These are phyloP conservation scores for Komagataea norvegica DNA, from an alignment of 1,139 yeast genomes.

Conservation along the genomic window DNA sequence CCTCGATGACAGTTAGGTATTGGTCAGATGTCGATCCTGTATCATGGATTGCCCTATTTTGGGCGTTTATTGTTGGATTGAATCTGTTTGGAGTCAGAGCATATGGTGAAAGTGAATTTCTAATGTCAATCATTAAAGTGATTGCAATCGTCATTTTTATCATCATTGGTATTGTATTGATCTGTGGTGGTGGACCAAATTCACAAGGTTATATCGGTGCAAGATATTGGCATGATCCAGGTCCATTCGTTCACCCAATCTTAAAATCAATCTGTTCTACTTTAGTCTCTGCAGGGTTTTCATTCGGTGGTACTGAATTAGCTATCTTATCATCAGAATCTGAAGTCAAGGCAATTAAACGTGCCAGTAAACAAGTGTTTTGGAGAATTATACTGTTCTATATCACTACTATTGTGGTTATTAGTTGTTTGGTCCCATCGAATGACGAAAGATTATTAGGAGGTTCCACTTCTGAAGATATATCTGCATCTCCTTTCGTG, in stretches of 20 bases:
- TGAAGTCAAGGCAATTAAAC: conserved; percentile 70
- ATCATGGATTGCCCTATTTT: conserved; percentile 59
- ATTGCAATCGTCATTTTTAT: conserved; percentile 56
- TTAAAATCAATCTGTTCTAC: conserved; percentile 59
- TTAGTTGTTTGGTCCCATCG: conserved; percentile 54
- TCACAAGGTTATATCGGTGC: conserved; percentile 51
- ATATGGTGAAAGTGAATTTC: conserved; percentile 63
- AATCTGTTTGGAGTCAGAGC: conserved; percentile 65
- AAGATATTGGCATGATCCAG: conserved; percentile 64
- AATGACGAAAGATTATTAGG: conserved; percentile 42
- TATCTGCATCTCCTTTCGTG: conserved; percentile 52
- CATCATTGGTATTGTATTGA: conserved; percentile 60
- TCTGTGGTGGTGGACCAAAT: conserved; percentile 52
- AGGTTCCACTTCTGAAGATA: conserved; percentile 37
- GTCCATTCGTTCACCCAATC: conserved; percentile 54
- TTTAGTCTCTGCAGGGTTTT: conserved; percentile 68
- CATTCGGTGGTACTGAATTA: conserved; percentile 74
- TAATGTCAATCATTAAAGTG: conserved; percentile 51
- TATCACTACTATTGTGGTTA: conserved; percentile 54
- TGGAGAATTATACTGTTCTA: conserved; percentile 70
- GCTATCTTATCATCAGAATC: conserved; percentile 64
- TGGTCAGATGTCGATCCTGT: conserved; percentile 72
- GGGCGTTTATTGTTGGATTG: conserved; percentile 37
- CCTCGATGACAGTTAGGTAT: conserved; percentile 66
- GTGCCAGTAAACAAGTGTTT: conserved; percentile 63